Base-by-base conservation (phyloP, 345 rosid genomes). In the Boechera stricta region DNA sequence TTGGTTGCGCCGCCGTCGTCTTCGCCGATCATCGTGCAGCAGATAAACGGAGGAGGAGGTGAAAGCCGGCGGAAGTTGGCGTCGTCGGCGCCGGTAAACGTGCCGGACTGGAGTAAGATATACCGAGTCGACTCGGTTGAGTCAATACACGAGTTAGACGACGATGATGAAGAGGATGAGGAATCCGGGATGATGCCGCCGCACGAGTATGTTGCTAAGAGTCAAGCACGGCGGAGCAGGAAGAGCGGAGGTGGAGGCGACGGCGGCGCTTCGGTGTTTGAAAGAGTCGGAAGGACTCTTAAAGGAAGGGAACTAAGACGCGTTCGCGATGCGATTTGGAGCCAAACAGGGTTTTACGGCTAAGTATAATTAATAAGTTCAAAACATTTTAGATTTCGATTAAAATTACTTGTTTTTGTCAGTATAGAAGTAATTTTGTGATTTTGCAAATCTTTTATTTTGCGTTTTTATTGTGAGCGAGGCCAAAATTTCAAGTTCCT, bases 281-380 rank as follows among this genome's bases (percentile, higher is more conserved):
- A 95, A 66, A 98, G 98, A 1, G 91, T 87, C 10, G 99, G 99
- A 7, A 83, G 97, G 62, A 95, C 98, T 15, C 91, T 95, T 0
- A 95, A 91, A 81, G 99, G 99, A 1, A 85, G 99, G n/a, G 97
- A 95, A 79, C 10, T 95, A 83, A 77, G 98, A 64, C 92, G 97
- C 63, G 94, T 95, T 65, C 86, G 98, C 2, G 99, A 96, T 47
- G 98, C 94, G 0, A 91, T 96, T 21, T 96, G 99, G 99, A 96
- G 95, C 85, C 90, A 85, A 69, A 90, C 96, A 2, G 96, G 96
- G n/a, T 87, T 88, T 64, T 79, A 88, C 64, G 91, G 97, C 3
- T 88, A 77, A 83, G 51, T 62, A 44, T 41, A 32, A 60, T 54
- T 52, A 68, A 10, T 5, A 55, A 35, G 0, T 15, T 12, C 7